Base-by-base conservation (phyloP, 768 basidiomycete species). In the Lentinula guzmanii region DNA sequence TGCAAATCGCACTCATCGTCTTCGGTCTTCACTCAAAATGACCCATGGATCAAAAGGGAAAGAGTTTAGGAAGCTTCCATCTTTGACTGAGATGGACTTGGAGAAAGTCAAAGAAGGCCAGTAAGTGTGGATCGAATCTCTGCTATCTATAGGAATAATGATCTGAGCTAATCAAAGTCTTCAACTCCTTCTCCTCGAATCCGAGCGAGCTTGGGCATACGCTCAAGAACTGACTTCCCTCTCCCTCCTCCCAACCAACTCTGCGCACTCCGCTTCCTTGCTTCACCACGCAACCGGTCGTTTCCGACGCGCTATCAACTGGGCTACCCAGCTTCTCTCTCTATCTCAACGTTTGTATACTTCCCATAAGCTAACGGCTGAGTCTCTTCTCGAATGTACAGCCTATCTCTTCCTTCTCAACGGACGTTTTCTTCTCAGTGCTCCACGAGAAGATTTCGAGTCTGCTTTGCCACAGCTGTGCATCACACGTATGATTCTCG, bases 201-300 rank as follows among this genome's bases (percentile, higher is more conserved):
- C 93, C 8, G 96, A 98, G 71, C 86, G 96, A 48, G 91, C 93
- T 34, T 94, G 94, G 87, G 86, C 91, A 1, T 86, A 94, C 72
- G 87, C 94, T 4, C 92, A 95, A 71, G 91, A 92, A 58, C 84
- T 95, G 48, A 71, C 77, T 21, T 70, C 79, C 2, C 75, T 81
- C 52, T 76, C 86, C 18, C 69, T 79, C n/a, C 72, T 79, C 56
- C 80, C 83, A 56, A 75, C 77, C 18, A 84, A 84, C 67, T 71
- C 79, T 51, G 75, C 76, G 21, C 78, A 79, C 13, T 78, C 86
- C 15, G 76, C 80, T 33, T 74, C 86, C 15, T 77, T 90, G 62
- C 83, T 89, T 48, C 87, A 89, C 67, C 86, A 83, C 64, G 86
- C 89, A n/a, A 85, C 89, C 5, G 85, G 87, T 39, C 86, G 91